Percentiles rank a stretch among this genome's conserved stretches.
phyloP scores from a whole-genome alignment of 306 rosid genomes.

The Dicorynia guianensis region DNA sequence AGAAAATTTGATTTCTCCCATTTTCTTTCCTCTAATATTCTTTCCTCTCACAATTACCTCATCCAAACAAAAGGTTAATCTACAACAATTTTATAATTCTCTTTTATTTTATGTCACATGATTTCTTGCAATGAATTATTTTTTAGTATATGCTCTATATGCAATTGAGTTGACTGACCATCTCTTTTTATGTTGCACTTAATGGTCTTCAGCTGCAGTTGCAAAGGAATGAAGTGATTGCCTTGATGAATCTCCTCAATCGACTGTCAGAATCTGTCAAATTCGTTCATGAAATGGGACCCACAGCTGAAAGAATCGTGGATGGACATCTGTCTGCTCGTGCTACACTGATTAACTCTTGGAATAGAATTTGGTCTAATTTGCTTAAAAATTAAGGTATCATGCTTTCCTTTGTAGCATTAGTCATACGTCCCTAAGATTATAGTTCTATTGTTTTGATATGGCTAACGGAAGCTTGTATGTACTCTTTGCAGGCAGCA shows the following conservation, averaged over 20 bases:
- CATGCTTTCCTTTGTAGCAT: slow-evolving; percentile 10
- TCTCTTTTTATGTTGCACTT: slow-evolving; percentile 28
- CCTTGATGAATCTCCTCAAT: slow-evolving; percentile 83
- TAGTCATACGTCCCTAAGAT: background rate
- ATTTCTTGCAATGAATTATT: background rate
- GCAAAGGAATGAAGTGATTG: slow-evolving; percentile 96
- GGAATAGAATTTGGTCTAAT: slow-evolving; percentile 57
- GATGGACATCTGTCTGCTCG: slow-evolving; percentile 54
- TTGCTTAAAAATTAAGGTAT: slow-evolving; percentile 51
- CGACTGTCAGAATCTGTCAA: slow-evolving; percentile 87
- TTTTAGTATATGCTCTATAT: background rate
- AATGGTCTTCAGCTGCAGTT: slow-evolving; percentile 69
- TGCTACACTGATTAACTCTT: slow-evolving; percentile 43
- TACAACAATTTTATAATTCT: background rate
- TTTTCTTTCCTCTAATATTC: no score
- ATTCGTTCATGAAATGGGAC: slow-evolving; percentile 74
- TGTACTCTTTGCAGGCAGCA: slow-evolving; percentile 42
- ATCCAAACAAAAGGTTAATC: no score
- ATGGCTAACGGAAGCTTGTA: slow-evolving; percentile 20
- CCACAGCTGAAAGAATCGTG: slow-evolving; percentile 57
- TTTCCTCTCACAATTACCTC: no score
- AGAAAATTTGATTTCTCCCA: no score
- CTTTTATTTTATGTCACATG: background rate
- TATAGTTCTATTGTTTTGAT: slow-evolving; percentile 12
- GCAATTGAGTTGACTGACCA: slow-evolving; percentile 3